phyloP scores from a whole-genome alignment of 176 grass and related monocot species.

The Saccharum officinarum region DNA sequence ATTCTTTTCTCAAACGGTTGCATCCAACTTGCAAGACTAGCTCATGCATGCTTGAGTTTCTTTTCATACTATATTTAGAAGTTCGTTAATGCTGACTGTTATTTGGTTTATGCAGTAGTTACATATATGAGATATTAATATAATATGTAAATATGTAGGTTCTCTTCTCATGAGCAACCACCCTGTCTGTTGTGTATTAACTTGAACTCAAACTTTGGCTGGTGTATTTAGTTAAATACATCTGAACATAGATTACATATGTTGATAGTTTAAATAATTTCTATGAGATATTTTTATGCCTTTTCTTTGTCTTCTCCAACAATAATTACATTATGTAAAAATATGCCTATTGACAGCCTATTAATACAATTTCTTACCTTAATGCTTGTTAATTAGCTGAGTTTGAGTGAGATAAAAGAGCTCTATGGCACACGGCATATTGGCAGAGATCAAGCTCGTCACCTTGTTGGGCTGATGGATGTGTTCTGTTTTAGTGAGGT shows the following conservation, averaged over 20 bases:
- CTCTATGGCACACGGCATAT: conserved; percentile 95
- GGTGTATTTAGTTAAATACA: conserved; percentile 15
- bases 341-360: neutral
- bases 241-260: neutral
- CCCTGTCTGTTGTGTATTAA: neutral
- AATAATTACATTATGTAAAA: neutral
- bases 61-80: neutral
- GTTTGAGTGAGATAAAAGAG: conserved; percentile 73
- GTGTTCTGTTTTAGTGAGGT: conserved; percentile 99
- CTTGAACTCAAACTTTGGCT: neutral
- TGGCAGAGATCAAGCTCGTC: conserved; percentile 65
- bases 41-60: neutral
- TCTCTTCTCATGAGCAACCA: neutral
- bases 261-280: neutral
- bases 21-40: neutral
- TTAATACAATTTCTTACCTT: conserved; percentile 23
- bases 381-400: conserved; percentile 66
- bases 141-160: conserved; percentile 1
- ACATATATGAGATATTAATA: neutral
- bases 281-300: neutral
- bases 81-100: neutral
- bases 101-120: neutral
- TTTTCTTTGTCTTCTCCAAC: neutral
- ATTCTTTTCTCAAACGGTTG: neutral
- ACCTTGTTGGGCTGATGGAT: conserved; percentile 97